These are phyloP conservation scores for Aspergillus candidus DNA, from an alignment of 2,329 filamentous ascomycete species.

Conservation along the genomic window DNA sequence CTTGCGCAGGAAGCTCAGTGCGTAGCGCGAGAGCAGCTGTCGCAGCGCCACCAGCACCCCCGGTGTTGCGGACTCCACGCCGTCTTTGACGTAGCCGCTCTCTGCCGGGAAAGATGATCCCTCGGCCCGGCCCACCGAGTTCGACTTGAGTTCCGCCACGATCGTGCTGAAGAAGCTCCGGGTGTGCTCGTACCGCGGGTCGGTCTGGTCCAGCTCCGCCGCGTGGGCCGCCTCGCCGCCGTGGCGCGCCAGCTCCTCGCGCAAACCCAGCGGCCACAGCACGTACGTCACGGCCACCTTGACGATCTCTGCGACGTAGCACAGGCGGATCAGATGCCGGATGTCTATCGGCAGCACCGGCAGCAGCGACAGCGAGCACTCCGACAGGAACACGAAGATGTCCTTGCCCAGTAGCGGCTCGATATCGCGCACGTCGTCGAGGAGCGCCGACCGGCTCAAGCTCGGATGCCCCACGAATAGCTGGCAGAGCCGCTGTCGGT, in stretches of 20 bases:
- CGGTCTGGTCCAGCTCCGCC: slow-evolving; percentile 22
- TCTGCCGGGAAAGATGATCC: slow-evolving; percentile 32
- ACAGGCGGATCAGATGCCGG: slow-evolving; percentile 72
- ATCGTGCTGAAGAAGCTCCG: slow-evolving; percentile 35
- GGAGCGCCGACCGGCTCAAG: slow-evolving; percentile 27
- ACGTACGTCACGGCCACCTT: slow-evolving; percentile 63
- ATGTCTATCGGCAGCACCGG: slow-evolving; percentile 66
- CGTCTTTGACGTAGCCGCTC: slow-evolving; percentile 34
- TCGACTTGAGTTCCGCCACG: slow-evolving; percentile 31
- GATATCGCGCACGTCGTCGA: slow-evolving; percentile 33
- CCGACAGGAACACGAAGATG: slow-evolving; percentile 61
- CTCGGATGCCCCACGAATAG: slow-evolving; percentile 59
- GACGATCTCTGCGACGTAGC: slow-evolving; percentile 84
- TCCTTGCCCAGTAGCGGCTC: slow-evolving; percentile 36
- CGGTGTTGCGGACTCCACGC: slow-evolving; percentile 30
- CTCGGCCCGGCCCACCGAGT: slow-evolving; percentile 30
- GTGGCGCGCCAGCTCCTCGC: slow-evolving; percentile 27
- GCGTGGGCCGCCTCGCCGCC: slow-evolving; percentile 24
- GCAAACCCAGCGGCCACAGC: slow-evolving; percentile 32
- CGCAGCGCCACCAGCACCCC: slow-evolving; percentile 28
- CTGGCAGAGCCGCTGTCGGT: slow-evolving; percentile 67
- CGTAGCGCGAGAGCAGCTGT: slow-evolving; percentile 65
- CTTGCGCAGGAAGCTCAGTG: slow-evolving; percentile 85
- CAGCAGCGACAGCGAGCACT: slow-evolving; percentile 65
- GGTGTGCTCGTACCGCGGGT: slow-evolving; percentile 24